Evolutionary conservation across 2,329 filamentous ascomycete genomes (phyloP).

Genomic region (Colletotrichum godetiae): DNA sequence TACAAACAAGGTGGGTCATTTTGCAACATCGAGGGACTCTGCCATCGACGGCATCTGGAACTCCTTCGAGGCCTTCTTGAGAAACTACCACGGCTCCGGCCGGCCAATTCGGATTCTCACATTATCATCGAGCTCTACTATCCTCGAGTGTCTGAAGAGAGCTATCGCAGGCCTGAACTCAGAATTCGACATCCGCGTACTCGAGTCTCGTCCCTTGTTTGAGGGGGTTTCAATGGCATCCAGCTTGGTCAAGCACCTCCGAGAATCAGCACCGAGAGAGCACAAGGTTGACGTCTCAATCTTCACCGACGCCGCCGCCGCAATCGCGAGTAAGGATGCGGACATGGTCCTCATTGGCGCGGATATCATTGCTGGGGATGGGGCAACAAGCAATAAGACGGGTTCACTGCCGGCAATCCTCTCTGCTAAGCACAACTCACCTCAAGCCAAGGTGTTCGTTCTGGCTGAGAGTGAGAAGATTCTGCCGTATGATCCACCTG

Average conservation of each 20-base stretch:
- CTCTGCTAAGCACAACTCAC: slow-evolving; percentile 61
- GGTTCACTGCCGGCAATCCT: slow-evolving; percentile 71
- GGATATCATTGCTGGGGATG: slow-evolving; percentile 68
- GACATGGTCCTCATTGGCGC: slow-evolving; percentile 73
- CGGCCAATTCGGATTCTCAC: slow-evolving; percentile 64
- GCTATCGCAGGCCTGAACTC: slow-evolving; percentile 49
- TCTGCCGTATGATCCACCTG: slow-evolving; percentile 53
- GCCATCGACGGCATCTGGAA: slow-evolving; percentile 46
- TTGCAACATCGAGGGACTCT: slow-evolving; percentile 38
- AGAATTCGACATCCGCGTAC: slow-evolving; percentile 65
- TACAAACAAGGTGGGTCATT: slow-evolving; percentile 33
- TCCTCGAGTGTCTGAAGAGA: slow-evolving; percentile 59
- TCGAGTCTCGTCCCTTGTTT: slow-evolving; percentile 75
- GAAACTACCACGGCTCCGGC: slow-evolving; percentile 36
- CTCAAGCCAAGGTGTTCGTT: slow-evolving; percentile 61
- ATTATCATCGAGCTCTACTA: slow-evolving; percentile 72
- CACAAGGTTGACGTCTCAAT: slow-evolving; percentile 56
- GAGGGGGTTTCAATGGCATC: slow-evolving; percentile 71
- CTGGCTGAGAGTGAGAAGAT: slow-evolving; percentile 73
- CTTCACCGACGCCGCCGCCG: slow-evolving; percentile 70
- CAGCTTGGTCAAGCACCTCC: slow-evolving; percentile 47
- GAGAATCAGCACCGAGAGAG: slow-evolving; percentile 36
- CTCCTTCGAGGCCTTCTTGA: slow-evolving; percentile 49
- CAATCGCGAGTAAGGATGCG: slow-evolving; percentile 60
- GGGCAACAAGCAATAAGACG: slow-evolving; percentile 74